Evolutionary conservation across 768 basidiomycete genomes (phyloP).

Genomic region (Amanita polypyramis): DNA sequence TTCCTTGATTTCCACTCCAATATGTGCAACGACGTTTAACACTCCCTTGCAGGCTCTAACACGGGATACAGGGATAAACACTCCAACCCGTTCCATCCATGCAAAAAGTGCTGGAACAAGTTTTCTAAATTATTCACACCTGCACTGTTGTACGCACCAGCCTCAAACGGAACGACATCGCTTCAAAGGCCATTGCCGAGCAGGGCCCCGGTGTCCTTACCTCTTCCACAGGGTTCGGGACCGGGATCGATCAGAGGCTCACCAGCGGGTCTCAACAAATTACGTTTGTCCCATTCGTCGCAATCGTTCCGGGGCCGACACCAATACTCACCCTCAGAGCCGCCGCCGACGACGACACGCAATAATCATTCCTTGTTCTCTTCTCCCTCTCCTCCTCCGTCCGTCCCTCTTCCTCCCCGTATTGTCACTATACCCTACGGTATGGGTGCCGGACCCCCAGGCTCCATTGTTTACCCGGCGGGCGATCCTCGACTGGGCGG

Average conservation of each 20-base stretch:
- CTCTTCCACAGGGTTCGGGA: neutral
- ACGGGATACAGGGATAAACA: slow-evolving; percentile 52
- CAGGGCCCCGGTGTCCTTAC: neutral
- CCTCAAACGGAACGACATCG: slow-evolving; percentile 12
- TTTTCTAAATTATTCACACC: slow-evolving; percentile 44
- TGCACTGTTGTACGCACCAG: slow-evolving; percentile 15
- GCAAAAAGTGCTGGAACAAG: slow-evolving; percentile 66
- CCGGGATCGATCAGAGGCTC: neutral
- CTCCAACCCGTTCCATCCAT: slow-evolving; percentile 55
- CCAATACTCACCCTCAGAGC: neutral
- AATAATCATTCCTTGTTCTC: neutral
- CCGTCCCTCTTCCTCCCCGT: neutral
- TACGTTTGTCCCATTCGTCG: no score
- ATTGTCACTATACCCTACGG: neutral
- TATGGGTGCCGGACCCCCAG: slow-evolving; percentile 17
- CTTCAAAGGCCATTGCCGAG: slow-evolving; percentile 29
- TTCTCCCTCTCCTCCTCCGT: neutral
- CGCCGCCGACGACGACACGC: neutral
- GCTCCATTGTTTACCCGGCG: slow-evolving; percentile 38
- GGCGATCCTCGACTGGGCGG: slow-evolving; percentile 72
- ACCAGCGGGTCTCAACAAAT: neutral
- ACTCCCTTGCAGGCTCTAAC: slow-evolving; percentile 45
- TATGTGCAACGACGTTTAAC: neutral
- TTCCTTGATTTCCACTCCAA: slow-evolving; percentile 5
- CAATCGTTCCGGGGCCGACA: neutral